Percentiles rank a stretch among this genome's conserved stretches.
phyloP scores from a whole-genome alignment of 1,284 basidiomycete species.

The Phylloboletellus chloephorus region DNA sequence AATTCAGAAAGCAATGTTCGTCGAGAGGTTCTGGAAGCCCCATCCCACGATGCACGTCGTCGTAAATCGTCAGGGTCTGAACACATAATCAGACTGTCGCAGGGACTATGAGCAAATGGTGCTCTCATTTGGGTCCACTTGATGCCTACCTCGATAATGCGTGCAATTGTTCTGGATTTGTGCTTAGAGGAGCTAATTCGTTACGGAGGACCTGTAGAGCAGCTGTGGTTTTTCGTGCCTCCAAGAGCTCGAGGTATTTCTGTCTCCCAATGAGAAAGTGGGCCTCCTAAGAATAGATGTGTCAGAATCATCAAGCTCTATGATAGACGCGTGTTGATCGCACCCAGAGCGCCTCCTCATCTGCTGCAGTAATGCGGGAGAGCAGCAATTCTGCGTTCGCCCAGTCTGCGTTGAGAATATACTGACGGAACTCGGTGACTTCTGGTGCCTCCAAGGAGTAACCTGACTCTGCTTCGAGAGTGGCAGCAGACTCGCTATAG shows the following conservation, averaged over 20 bases:
- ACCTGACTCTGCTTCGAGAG: conserved; percentile 90
- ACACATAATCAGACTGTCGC: conserved; percentile 81
- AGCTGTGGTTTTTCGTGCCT: conserved; percentile 73
- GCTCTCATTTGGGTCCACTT: not conserved
- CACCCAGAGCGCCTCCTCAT: conserved; percentile 64
- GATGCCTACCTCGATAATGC: conserved; percentile 71
- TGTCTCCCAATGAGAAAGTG: conserved; percentile 89
- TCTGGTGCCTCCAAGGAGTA: conserved; percentile 78
- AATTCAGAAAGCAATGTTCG: conserved; percentile 71
- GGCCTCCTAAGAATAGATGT: conserved; percentile 52
- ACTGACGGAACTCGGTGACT: conserved; percentile 77
- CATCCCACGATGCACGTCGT: conserved; percentile 84
- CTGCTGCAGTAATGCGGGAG: conserved; percentile 58
- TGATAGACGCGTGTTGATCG: conserved; percentile 23
- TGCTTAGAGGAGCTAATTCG: conserved; percentile 77
- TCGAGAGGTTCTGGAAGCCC: conserved; percentile 76
- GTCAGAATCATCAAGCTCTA: conserved; percentile 16
- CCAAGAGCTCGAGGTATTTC: conserved; percentile 94
- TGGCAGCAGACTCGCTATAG: conserved; percentile 78
- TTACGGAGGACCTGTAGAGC: conserved; percentile 84
- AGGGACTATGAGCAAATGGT: conserved; percentile 13
- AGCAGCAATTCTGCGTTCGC: conserved; percentile 72
- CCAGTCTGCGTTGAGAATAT: conserved; percentile 85
- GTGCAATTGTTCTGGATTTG: conserved; percentile 76
- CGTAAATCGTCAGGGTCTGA: conserved; percentile 79